phyloP scores from a whole-genome alignment of 108 stramenopile species.

The Pseudonitzschia delicatissima region DNA sequence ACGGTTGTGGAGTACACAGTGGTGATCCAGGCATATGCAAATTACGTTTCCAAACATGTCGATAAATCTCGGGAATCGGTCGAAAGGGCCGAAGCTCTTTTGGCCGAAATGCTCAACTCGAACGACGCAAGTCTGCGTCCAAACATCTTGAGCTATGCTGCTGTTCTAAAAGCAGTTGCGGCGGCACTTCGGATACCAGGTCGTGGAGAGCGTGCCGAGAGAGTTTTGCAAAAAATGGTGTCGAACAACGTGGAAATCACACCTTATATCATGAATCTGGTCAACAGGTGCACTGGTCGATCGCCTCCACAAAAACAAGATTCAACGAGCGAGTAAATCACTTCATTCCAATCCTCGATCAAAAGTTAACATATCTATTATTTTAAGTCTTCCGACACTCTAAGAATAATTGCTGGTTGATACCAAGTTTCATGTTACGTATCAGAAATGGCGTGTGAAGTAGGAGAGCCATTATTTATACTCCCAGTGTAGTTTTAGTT shows the following conservation, averaged over 20 bases:
- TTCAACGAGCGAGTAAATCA: too few species aligned
- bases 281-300: background rate
- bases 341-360: too few species aligned
- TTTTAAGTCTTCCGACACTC: too few species aligned
- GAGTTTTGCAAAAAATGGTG: conserved; percentile 16
- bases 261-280: conserved; percentile 20
- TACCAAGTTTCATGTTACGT: too few species aligned
- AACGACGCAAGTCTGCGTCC: conserved; percentile 9
- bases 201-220: conserved; percentile 19
- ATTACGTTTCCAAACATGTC: conserved; percentile 14
- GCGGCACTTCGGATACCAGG: conserved; percentile 23
- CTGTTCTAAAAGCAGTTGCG: conserved; percentile 19
- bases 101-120: conserved; percentile 23
- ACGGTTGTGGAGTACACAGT: conserved; percentile 37
- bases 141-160: conserved; percentile 26
- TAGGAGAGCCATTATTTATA: too few species aligned
- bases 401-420: too few species aligned
- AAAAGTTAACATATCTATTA: too few species aligned
- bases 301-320: background rate
- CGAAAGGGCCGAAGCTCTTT: conserved; percentile 17
- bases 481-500: too few species aligned
- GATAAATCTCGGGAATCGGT: conserved; percentile 20
- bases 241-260: conserved; percentile 4
- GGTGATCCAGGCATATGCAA: conserved; percentile 27
- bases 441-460: too few species aligned